Conservation (phyloP, 2,329 filamentous ascomycete species). For the Verticillium dahliae region DNA sequence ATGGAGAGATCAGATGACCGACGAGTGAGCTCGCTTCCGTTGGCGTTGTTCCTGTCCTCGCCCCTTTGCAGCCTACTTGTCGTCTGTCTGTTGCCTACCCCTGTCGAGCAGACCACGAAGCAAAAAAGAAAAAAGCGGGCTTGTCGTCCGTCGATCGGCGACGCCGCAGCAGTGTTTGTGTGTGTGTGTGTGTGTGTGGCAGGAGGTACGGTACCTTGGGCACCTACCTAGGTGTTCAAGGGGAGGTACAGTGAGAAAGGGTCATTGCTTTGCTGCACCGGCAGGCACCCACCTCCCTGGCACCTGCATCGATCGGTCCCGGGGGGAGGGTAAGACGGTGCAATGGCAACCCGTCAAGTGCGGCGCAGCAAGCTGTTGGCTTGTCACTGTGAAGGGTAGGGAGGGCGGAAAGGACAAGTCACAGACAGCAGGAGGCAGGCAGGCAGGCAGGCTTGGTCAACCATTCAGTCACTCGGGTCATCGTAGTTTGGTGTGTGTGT, state of each 20-base stretch:
- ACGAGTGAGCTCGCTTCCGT: neutral
- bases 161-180: neutral
- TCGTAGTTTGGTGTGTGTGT: neutral
- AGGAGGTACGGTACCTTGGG: neutral
- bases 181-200: neutral
- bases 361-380: neutral
- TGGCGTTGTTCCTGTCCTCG: neutral
- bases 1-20: too few species aligned
- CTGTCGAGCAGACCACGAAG: neutral
- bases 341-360: neutral
- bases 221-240: too few species aligned
- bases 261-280: too few species aligned
- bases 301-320: neutral
- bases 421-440: neutral
- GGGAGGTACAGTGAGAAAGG: too few species aligned
- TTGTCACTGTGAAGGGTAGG: too few species aligned
- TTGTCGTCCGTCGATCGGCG: neutral
- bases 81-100: neutral
- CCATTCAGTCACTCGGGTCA: neutral
- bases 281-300: neutral
- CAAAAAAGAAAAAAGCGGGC: neutral
- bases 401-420: neutral
- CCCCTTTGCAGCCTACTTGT: neutral
- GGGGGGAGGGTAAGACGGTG: neutral
- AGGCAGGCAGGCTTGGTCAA: neutral